These are phyloP conservation scores for Jackrogersella multiformis DNA, from an alignment of 495 filamentous ascomycete genomes.

Conservation along the genomic window DNA sequence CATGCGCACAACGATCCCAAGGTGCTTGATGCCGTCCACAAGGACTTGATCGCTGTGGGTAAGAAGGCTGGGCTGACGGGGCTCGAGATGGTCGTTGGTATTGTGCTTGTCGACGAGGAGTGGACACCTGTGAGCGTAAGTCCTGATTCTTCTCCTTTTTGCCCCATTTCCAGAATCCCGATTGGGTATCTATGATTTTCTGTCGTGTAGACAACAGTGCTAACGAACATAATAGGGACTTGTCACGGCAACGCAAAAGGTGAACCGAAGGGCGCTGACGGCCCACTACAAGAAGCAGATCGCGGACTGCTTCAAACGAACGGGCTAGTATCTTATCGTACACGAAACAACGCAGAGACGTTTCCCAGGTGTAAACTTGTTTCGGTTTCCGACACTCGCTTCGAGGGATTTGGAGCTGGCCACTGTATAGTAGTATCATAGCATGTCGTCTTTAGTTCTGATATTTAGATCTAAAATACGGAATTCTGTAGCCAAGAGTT, in stretches of 20 bases:
- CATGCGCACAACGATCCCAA: conserved; percentile 56
- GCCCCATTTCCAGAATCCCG: background rate
- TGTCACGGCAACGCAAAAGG: conserved; percentile 70
- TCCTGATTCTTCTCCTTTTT: conserved; percentile 15
- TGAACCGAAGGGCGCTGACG: conserved; percentile 64
- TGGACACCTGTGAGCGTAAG: conserved; percentile 73
- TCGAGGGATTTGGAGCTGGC: background rate
- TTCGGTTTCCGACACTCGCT: background rate
- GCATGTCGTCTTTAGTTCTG: background rate
- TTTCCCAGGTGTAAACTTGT: conserved; percentile 4
- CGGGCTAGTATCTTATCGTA: conserved; percentile 7
- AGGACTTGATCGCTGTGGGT: conserved; percentile 62
- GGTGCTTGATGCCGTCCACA: conserved; percentile 61
- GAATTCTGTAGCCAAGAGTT: too few species aligned
- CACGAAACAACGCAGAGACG: background rate
- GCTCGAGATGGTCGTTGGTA: conserved; percentile 68
- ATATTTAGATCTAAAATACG: too few species aligned
- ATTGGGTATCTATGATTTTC: background rate
- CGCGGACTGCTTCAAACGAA: conserved; percentile 52
- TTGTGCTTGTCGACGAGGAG: conserved; percentile 70
- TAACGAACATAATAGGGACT: conserved; percentile 58
- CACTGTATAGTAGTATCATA: conserved; percentile 8
- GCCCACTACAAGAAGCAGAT: conserved; percentile 66
- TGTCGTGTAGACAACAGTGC: background rate
- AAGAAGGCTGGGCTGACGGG: conserved; percentile 60